Evolutionary conservation across 768 basidiomycete species (phyloP).

Genomic region (Rickenella mellea): DNA sequence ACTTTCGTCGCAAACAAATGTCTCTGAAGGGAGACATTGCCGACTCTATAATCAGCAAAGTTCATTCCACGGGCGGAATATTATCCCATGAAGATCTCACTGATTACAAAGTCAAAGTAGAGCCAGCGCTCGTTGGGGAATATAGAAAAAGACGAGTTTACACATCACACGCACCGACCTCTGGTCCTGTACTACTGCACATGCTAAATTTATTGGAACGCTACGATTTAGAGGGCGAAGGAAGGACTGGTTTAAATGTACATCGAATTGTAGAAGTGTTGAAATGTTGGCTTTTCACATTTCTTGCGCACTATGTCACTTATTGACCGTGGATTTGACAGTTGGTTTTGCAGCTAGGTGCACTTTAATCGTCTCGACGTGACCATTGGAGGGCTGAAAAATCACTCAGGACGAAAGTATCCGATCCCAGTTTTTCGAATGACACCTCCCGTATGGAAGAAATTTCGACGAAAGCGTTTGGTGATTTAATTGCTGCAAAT

Average conservation of each 20-base stretch:
- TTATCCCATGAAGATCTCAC: slow-evolving; percentile 66
- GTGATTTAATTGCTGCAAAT: slow-evolving; percentile 47
- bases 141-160: slow-evolving; percentile 76
- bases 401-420: slow-evolving; percentile 62
- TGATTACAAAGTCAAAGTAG: slow-evolving; percentile 58
- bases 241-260: slow-evolving; percentile 50
- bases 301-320: slow-evolving; percentile 6
- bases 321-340: slow-evolving; percentile 10
- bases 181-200: slow-evolving; percentile 82
- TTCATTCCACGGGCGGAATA: slow-evolving; percentile 67
- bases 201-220: slow-evolving; percentile 86
- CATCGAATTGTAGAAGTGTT: slow-evolving; percentile 80
- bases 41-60: slow-evolving; percentile 64
- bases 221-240: slow-evolving; percentile 41
- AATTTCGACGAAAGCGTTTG: slow-evolving; percentile 64
- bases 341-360: slow-evolving; percentile 61
- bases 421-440: slow-evolving; percentile 66
- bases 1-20: slow-evolving; percentile 9
- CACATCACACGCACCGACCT: slow-evolving; percentile 77
- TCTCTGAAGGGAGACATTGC: slow-evolving; percentile 64
- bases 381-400: neutral
- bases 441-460: slow-evolving; percentile 44
- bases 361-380: slow-evolving; percentile 4
- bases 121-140: slow-evolving; percentile 65
- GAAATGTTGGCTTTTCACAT: slow-evolving; percentile 50